A percentile compares a stretch with the other conserved stretches of the same genome.
These are phyloP conservation scores for Sphagnum contortum DNA, from an alignment of 225 moss, liverwort and hornwort species.

Conservation along the genomic window DNA sequence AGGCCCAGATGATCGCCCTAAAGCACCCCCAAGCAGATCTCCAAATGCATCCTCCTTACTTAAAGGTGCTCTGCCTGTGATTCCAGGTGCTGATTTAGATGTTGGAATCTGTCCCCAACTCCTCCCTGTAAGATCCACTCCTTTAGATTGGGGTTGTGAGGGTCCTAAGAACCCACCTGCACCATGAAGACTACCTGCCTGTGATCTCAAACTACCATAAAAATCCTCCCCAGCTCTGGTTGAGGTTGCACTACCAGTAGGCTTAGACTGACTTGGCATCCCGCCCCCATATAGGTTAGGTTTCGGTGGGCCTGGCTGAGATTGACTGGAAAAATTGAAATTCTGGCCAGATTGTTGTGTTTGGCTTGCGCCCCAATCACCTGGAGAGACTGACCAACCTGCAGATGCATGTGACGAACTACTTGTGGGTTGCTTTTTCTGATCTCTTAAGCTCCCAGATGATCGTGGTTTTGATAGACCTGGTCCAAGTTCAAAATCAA, in stretches of 20 bases:
- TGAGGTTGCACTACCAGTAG: too few species aligned
- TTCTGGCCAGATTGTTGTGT: too few species aligned
- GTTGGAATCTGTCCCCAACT: constrained; percentile 31
- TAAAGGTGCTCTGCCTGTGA: constrained; percentile 62
- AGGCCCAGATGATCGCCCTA: constrained; percentile 61
- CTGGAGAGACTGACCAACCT: constrained; percentile 28
- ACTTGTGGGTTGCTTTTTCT: constrained; percentile 55
- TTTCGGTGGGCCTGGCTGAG: too few species aligned
- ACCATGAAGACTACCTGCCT: too few species aligned
- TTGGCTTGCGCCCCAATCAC: too few species aligned
- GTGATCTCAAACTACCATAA: too few species aligned
- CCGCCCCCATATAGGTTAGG: too few species aligned
- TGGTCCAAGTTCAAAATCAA: constrained; percentile 78
- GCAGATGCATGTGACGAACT: constrained; percentile 28
- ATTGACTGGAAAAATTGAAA: too few species aligned
- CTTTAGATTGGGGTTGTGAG: constrained; percentile 2
- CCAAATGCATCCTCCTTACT: constrained; percentile 85
- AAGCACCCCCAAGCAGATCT: constrained; percentile 79
- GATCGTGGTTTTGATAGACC: constrained; percentile 59
- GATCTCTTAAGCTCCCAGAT: constrained; percentile 79
- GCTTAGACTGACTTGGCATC: too few species aligned
- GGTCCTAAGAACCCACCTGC: too few species aligned
- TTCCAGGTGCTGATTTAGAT: constrained; percentile 62
- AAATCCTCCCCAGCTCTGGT: too few species aligned
- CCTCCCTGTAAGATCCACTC: constrained; percentile 43